Evolutionary conservation across 176 grass and related monocot genomes (phyloP).

Genomic region (Ampelocalamus luodianensis): DNA sequence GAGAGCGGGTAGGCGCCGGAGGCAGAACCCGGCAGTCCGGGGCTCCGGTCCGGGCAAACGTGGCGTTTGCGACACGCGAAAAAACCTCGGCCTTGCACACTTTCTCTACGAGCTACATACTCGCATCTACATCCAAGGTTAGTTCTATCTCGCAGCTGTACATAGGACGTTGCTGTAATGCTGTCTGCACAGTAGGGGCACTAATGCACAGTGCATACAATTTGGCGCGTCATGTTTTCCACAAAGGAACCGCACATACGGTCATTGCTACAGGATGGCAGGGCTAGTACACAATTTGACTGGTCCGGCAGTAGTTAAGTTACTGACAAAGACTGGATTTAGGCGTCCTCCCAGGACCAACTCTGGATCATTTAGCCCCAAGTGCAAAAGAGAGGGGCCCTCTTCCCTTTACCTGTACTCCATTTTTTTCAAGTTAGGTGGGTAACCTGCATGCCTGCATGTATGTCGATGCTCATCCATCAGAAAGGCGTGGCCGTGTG

Average conservation of each 20-base stretch:
- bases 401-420: neutral
- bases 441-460: conserved; percentile 13
- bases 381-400: conserved; percentile 14
- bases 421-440: neutral
- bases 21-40: no score
- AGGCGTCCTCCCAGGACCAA: conserved; percentile 10
- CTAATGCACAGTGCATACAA: neutral
- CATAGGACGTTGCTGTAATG: neutral
- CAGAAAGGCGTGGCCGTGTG: neutral
- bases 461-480: neutral
- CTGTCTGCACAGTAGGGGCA: conserved; percentile 31
- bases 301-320: neutral
- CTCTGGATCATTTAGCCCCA: neutral
- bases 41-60: no score
- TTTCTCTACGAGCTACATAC: no score
- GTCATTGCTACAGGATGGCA: neutral
- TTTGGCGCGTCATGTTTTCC: conserved; percentile 31
- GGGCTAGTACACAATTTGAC: conserved; percentile 32
- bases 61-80: no score
- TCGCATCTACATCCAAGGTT: no score
- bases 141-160: neutral
- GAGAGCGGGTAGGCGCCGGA: no score
- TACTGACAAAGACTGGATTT: neutral
- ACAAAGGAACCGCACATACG: neutral
- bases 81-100: no score